phyloP scores from a whole-genome alignment of 1,284 basidiomycete species.

The Fomitopsis pinicola region DNA sequence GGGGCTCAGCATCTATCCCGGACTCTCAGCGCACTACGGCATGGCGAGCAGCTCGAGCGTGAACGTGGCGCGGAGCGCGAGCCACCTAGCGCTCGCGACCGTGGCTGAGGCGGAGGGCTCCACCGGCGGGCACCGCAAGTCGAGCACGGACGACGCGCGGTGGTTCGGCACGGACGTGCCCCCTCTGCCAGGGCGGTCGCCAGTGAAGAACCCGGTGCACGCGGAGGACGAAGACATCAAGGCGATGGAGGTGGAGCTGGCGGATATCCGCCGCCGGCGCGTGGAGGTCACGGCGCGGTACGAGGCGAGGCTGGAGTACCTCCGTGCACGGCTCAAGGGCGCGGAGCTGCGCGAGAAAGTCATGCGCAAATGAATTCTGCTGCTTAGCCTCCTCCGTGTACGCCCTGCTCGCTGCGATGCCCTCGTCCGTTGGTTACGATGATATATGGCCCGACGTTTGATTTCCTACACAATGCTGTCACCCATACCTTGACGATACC shows the following conservation, averaged over 20 bases:
- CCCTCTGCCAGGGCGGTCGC: neutral
- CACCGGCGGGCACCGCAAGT: conserved; percentile 2
- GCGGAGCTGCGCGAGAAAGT: conserved; percentile 73
- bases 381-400: neutral
- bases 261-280: conserved; percentile 56
- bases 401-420: neutral
- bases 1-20: conserved; percentile 14
- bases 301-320: conserved; percentile 61
- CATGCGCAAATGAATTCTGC: conserved; percentile 30
- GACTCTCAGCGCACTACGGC: conserved; percentile 22
- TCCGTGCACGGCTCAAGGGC: conserved; percentile 66
- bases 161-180: conserved; percentile 10
- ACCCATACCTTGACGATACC: neutral
- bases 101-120: conserved; percentile 42
- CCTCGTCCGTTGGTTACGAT: neutral
- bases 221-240: conserved; percentile 27
- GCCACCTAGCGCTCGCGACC: conserved; percentile 45
- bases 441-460: neutral
- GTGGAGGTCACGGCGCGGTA: conserved; percentile 63
- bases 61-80: conserved; percentile 40
- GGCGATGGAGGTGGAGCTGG: conserved; percentile 47
- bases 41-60: conserved; percentile 43
- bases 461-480: neutral
- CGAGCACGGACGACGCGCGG: conserved; percentile 7
- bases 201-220: neutral